phyloP scores from a whole-genome alignment of 768 basidiomycete species.

The Termitomyces sp. region DNA sequence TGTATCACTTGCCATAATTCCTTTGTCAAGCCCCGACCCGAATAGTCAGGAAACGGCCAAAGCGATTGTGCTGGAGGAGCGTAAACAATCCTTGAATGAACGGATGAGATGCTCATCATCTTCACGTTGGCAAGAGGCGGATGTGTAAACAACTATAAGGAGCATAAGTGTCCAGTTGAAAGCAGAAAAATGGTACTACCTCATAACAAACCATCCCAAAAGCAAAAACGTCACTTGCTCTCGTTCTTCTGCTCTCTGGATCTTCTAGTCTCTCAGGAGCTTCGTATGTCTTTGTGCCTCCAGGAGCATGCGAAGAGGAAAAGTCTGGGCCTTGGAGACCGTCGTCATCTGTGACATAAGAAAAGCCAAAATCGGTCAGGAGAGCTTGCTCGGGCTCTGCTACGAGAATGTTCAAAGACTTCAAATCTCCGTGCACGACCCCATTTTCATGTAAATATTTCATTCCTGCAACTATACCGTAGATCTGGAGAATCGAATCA shows the following conservation, averaged over 20 bases:
- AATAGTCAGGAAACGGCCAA: background rate
- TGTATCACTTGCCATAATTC: background rate
- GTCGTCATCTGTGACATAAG: conserved; percentile 17
- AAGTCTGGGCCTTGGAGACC: background rate
- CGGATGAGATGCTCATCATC: background rate
- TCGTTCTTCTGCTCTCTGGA: background rate
- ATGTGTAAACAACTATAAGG: background rate
- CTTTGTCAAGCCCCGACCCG: background rate
- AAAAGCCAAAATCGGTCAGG: conserved; percentile 46
- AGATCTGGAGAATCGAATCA: conserved; percentile 18
- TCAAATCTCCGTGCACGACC: conserved; percentile 42
- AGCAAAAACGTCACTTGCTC: background rate
- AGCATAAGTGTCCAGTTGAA: background rate
- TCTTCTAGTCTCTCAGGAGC: background rate
- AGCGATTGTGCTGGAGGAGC: background rate
- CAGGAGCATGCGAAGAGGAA: background rate
- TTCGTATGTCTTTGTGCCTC: background rate
- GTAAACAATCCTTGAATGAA: background rate
- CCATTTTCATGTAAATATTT: conserved; percentile 25
- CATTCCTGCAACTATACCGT: conserved; percentile 26
- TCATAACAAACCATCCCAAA: background rate
- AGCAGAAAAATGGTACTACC: background rate
- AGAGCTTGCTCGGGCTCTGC: conserved; percentile 33
- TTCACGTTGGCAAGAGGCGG: background rate
- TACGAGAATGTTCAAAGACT: conserved; percentile 43